These are phyloP conservation scores for Cystobasidium onofrii DNA, from an alignment of 768 basidiomycete genomes.

Conservation along the genomic window DNA sequence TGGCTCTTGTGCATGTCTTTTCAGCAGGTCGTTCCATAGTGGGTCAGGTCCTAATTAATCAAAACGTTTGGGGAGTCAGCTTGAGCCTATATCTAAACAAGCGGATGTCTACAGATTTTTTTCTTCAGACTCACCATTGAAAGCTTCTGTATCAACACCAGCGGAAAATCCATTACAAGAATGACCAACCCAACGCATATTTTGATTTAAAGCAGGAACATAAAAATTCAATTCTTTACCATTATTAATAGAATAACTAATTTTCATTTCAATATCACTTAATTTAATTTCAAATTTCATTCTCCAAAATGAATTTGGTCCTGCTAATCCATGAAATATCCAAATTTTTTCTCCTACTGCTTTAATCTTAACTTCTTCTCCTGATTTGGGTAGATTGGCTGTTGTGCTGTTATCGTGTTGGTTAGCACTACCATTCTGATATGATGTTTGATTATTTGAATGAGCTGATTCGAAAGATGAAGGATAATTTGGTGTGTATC, in stretches of 20 bases:
- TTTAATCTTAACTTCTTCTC: not conserved
- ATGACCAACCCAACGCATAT: slow-evolving; percentile 84
- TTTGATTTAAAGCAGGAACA: slow-evolving; percentile 69
- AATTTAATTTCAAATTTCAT: slow-evolving; percentile 79
- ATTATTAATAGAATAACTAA: slow-evolving; percentile 71
- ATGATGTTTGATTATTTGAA: not conserved
- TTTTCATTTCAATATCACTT: slow-evolving; percentile 59
- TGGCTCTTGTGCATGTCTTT: slow-evolving; percentile 66
- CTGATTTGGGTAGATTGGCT: slow-evolving; percentile 17
- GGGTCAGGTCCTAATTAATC: slow-evolving; percentile 41
- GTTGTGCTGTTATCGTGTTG: not conserved
- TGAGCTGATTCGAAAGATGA: slow-evolving; percentile 35
- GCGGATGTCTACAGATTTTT: not conserved
- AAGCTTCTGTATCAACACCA: slow-evolving; percentile 46
- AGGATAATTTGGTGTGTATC: slow-evolving; percentile 54
- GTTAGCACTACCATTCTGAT: slow-evolving; percentile 28
- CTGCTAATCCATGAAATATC: slow-evolving; percentile 45
- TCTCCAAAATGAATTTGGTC: slow-evolving; percentile 88
- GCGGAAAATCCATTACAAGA: slow-evolving; percentile 73
- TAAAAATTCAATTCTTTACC: slow-evolving; percentile 59
- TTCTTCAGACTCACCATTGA: slow-evolving; percentile 10
- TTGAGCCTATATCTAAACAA: no score
- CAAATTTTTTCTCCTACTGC: slow-evolving; percentile 38
- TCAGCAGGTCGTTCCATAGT: slow-evolving; percentile 83
- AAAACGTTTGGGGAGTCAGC: slow-evolving; percentile 54